Conservation (phyloP, 805 yeast genomes). For the Saturnispora bothae region DNA sequence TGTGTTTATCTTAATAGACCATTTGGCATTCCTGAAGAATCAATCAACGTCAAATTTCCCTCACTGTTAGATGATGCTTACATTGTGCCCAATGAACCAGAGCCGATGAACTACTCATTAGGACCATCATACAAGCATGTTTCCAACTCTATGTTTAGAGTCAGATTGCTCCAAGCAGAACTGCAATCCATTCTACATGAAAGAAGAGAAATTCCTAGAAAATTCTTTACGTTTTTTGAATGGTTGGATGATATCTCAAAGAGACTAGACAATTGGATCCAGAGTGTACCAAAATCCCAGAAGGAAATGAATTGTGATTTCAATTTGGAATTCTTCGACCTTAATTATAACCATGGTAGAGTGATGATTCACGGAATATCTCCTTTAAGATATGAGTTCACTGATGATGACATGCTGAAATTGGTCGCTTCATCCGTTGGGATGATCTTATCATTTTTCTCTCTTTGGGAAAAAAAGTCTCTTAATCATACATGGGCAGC, state of each 20-base stretch:
- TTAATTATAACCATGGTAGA: conserved; percentile 70
- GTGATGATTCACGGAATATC: conserved; percentile 67
- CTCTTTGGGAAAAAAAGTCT: conserved; percentile 42
- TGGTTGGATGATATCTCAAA: conserved; percentile 52
- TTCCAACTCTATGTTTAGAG: conserved; percentile 53
- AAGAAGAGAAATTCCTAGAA: conserved; percentile 58
- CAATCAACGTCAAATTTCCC: conserved; percentile 62
- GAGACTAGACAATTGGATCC: conserved; percentile 55
- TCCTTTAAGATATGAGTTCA: conserved; percentile 52
- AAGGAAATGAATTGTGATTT: conserved; percentile 65
- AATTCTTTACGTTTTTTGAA: conserved; percentile 37
- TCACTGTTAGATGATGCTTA: conserved; percentile 63
- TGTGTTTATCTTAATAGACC: conserved; percentile 84
- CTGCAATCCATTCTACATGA: conserved; percentile 67
- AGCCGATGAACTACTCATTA: conserved; percentile 30
- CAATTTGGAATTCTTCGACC: conserved; percentile 54
- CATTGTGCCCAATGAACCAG: conserved; percentile 30
- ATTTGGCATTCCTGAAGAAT: conserved; percentile 77
- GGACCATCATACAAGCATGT: conserved; percentile 55
- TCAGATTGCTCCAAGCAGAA: conserved; percentile 69
- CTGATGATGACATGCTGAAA: conserved; percentile 41
- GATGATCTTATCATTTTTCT: conserved; percentile 52
- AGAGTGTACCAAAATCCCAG: conserved; percentile 42
- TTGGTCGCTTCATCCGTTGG: conserved; percentile 58
- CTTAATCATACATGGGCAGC: conserved; percentile 91